Conservation (phyloP, 176 grass and related monocot genomes). For the Musa troglodytarum region DNA sequence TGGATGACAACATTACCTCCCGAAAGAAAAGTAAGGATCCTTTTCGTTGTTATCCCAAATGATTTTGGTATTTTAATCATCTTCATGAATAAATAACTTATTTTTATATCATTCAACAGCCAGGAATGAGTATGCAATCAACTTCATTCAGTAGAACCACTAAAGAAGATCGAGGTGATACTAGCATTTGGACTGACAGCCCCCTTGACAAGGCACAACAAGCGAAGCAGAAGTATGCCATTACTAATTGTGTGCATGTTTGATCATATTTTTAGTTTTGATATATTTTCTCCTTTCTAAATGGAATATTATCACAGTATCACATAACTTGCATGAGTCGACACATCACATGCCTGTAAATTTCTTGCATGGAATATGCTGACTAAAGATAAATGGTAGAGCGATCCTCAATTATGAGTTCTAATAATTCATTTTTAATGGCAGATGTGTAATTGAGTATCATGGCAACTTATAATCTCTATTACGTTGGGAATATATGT, state of each 20-base stretch:
- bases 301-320: neutral
- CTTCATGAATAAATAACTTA: slow-evolving; percentile 8
- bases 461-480: no score
- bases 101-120: slow-evolving; percentile 26
- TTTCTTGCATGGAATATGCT: no score
- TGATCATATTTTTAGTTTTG: neutral
- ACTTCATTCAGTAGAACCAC: slow-evolving; percentile 70
- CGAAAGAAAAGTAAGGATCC: slow-evolving; percentile 76
- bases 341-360: neutral
- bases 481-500: no score
- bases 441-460: no score
- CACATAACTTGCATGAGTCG: neutral
- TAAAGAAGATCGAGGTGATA: slow-evolving; percentile 87
- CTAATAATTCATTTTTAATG: no score
- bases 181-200: slow-evolving; percentile 71
- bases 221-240: slow-evolving; percentile 68
- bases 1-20: slow-evolving; percentile 98
- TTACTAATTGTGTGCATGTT: neutral
- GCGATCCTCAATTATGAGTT: no score
- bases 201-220: slow-evolving; percentile 86
- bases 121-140: slow-evolving; percentile 81
- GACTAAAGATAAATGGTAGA: no score
- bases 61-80: slow-evolving; percentile 9
- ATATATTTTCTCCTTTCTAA: neutral
- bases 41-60: neutral